Evolutionary conservation across 495 filamentous ascomycete genomes (phyloP).

Genomic region (Amorphotheca resinae): DNA sequence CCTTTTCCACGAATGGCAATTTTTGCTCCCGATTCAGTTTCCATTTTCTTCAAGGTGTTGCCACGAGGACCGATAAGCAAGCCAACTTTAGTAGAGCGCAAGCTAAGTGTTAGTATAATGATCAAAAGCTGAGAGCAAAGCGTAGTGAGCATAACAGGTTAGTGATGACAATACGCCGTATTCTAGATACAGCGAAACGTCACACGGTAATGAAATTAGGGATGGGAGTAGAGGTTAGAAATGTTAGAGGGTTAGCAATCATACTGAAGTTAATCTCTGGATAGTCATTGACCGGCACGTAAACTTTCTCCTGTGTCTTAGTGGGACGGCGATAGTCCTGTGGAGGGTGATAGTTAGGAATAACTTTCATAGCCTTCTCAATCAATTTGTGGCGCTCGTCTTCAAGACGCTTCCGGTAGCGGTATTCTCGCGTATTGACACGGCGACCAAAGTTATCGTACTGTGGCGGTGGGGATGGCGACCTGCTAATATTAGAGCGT

Average conservation of each 20-base stretch:
- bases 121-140: slow-evolving; percentile 31
- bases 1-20: slow-evolving; percentile 99
- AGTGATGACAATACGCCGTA: slow-evolving; percentile 39
- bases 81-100: slow-evolving; percentile 88
- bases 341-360: slow-evolving; percentile 95
- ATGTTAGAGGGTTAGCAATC: slow-evolving; percentile 97
- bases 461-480: slow-evolving; percentile 87
- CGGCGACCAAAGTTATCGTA: slow-evolving; percentile 98
- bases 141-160: slow-evolving; percentile 35
- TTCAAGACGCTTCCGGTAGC: slow-evolving; percentile 93
- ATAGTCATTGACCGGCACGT: slow-evolving; percentile 99
- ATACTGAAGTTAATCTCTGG: slow-evolving; percentile 99
- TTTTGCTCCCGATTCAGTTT: slow-evolving; percentile 89
- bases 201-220: slow-evolving; percentile 33
- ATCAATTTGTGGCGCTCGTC: slow-evolving; percentile 97
- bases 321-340: slow-evolving; percentile 95
- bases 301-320: slow-evolving; percentile 99
- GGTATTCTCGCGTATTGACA: slow-evolving; percentile 95
- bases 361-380: slow-evolving; percentile 95
- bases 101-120: slow-evolving; percentile 80
- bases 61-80: slow-evolving; percentile 99
- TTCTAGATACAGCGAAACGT: slow-evolving; percentile 27
- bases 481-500: slow-evolving; percentile 40
- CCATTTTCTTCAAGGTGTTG: slow-evolving; percentile 99
- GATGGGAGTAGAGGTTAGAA: slow-evolving; percentile 44